Percentiles rank a stretch among this genome's conserved stretches.
Evolutionary conservation across 306 rosid species (phyloP).

Genomic region (Glycine latifolia): DNA sequence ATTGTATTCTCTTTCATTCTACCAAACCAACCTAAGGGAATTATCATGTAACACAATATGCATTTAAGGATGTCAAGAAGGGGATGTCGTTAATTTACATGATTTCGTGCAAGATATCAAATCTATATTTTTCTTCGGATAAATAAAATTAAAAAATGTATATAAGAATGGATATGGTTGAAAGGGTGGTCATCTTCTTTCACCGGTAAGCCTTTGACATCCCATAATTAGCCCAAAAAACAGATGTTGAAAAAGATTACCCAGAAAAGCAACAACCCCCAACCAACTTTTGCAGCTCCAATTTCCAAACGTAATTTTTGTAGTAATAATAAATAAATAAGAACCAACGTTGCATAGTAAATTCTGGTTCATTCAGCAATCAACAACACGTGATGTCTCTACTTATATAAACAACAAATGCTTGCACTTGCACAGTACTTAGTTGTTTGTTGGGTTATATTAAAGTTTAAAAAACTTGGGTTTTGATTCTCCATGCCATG

Average conservation of each 20-base stretch:
- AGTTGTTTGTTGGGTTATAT: neutral
- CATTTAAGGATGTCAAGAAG: neutral
- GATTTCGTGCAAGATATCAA: too few relatives aligned
- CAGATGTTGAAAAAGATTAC: constrained; percentile 23
- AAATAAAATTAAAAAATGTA: neutral
- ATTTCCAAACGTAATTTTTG: neutral
- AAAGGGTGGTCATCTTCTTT: neutral
- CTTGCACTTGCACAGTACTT: too few relatives aligned
- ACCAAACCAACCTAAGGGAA: too few relatives aligned
- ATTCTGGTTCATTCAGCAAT: neutral
- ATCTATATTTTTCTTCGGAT: too few relatives aligned
- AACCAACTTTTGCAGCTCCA: constrained; percentile 1
- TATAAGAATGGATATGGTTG: neutral
- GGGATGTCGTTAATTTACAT: too few relatives aligned
- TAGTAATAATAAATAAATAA: neutral
- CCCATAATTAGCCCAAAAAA: constrained; percentile 37
- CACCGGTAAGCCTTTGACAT: neutral
- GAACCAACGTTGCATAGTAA: neutral
- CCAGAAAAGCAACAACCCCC: constrained; percentile 19
- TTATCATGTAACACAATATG: too few relatives aligned
- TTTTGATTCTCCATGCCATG: constrained; percentile 41
- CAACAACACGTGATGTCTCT: neutral
- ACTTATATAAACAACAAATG: neutral
- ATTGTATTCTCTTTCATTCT: too few relatives aligned
- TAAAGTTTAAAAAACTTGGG: neutral